phyloP scores from a whole-genome alignment of 2,329 filamentous ascomycete species.

The Rosellinia necatrix region DNA sequence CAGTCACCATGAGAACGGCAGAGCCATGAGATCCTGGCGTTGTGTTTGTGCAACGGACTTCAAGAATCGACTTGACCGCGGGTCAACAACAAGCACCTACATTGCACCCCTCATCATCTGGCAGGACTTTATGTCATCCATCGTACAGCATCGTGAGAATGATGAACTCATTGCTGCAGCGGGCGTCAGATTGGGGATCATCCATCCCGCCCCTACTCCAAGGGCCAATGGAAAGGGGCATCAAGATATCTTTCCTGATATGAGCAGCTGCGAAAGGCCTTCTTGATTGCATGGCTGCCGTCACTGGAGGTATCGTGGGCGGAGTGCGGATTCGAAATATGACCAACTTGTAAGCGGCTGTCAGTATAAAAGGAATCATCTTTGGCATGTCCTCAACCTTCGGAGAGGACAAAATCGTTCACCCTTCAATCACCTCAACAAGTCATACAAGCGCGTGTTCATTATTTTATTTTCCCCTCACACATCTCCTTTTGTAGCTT shows the following conservation, averaged over 20 bases:
- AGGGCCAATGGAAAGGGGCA: slow-evolving; percentile 32
- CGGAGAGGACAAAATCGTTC: slow-evolving; percentile 18
- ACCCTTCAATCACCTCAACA: slow-evolving; percentile 18
- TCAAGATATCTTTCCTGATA: slow-evolving; percentile 24
- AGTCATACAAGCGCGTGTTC: slow-evolving; percentile 30
- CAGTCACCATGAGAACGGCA: not conserved
- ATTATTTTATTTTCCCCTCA: slow-evolving; percentile 22
- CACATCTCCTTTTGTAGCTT: slow-evolving; percentile 8
- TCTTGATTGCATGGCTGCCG: slow-evolving; percentile 24
- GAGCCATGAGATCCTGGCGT: slow-evolving; percentile 4
- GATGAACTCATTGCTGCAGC: slow-evolving; percentile 27
- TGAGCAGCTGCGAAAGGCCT: slow-evolving; percentile 26
- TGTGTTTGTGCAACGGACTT: slow-evolving; percentile 30
- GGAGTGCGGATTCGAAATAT: slow-evolving; percentile 1
- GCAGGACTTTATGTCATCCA: slow-evolving; percentile 27
- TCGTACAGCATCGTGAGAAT: slow-evolving; percentile 32
- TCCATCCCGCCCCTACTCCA: slow-evolving; percentile 21
- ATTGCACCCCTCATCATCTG: slow-evolving; percentile 21
- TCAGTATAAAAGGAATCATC: slow-evolving; percentile 22
- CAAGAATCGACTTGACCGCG: slow-evolving; percentile 14
- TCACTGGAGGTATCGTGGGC: slow-evolving; percentile 12
- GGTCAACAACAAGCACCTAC: slow-evolving; percentile 21
- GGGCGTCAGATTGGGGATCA: slow-evolving; percentile 24
- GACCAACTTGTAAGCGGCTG: slow-evolving; percentile 3
- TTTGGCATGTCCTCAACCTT: slow-evolving; percentile 14